Evolutionary conservation across 495 filamentous ascomycete genomes (phyloP), one percentile per base, ranked within the genome.

Genomic region (Saxophila tyrrhenica): DNA sequence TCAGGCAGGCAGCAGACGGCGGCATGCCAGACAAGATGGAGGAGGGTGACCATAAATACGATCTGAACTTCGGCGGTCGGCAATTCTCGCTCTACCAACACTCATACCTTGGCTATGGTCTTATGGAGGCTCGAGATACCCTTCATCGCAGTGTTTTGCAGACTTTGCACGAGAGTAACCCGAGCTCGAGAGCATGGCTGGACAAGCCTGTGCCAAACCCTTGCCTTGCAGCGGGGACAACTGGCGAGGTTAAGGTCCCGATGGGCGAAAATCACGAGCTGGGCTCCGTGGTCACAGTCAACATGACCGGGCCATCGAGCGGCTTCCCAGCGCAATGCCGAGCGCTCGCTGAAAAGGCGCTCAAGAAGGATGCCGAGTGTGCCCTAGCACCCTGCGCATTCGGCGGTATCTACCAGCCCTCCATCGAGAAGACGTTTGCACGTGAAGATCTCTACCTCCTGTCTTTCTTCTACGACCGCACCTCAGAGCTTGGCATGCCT

Each of bases 21-120:
- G 91, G 91, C 55, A 89, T 97, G 84, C 92, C 92, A 1, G 84
- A 88, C 64, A 84, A 79, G 60, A 73, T 98, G 49, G 78, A 80
- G 20, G 82, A 88, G 39, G 92, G 92, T 58, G 94, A 97, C 67
- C 94, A 98, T 77, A 96, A 95, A 71, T 98, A 98, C 70, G 78
- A 84, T 44, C 80, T 98, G 56, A 76, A 82, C 39, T 97, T 95
- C 58, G 90, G 91, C 57, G 92, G 90, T 53, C 84, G 87, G 52
- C 71, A 90, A 39, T 97, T 97, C 67, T 77, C 82, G 43, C 81
- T 98, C n/a, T 98, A 98, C 73, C 92, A 98, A 71, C 89, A 98
- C 72, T 95, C 90, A 23, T 94, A 98, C 70, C 84, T 98, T 49
- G 91, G 90, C 50, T 96, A 96, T 64, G 92, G 92, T 64, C 82